Conservation (phyloP, 768 basidiomycete species). For the Mycena olivaceomarginata region DNA sequence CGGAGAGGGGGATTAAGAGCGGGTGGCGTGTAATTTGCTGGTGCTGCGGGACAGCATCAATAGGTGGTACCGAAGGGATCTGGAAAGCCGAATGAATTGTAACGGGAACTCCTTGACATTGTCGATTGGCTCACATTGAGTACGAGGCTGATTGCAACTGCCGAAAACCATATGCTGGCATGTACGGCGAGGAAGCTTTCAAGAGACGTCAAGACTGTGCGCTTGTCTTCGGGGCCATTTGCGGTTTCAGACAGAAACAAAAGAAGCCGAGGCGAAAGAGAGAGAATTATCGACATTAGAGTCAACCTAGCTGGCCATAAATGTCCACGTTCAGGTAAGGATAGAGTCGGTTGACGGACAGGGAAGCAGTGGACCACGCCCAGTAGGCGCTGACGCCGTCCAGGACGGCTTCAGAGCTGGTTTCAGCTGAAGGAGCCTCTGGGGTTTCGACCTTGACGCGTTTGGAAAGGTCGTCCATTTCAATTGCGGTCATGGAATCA, state of each 20-base stretch:
- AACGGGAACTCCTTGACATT: conserved; percentile 25
- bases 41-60: conserved; percentile 52
- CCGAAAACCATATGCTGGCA: conserved; percentile 76
- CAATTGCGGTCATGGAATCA: conserved; percentile 58
- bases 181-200: conserved; percentile 84
- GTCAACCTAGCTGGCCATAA: conserved; percentile 53
- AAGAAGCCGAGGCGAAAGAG: conserved; percentile 77
- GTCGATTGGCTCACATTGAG: conserved; percentile 67
- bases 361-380: conserved; percentile 62
- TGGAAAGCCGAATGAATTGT: conserved; percentile 36
- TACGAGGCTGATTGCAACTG: conserved; percentile 73
- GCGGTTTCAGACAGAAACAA: conserved; percentile 78
- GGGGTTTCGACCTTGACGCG: conserved; percentile 29
- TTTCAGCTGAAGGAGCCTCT: conserved; percentile 21
- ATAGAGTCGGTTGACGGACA: conserved; percentile 50
- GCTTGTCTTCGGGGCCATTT: conserved; percentile 53
- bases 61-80: conserved; percentile 69
- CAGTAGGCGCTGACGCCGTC: conserved; percentile 56
- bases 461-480: conserved; percentile 62
- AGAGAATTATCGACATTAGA: conserved; percentile 59
- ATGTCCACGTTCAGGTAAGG: background rate
- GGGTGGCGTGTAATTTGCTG: conserved; percentile 68
- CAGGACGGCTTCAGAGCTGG: background rate
- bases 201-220: conserved; percentile 74
- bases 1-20: conserved; percentile 76